Evolutionary conservation across 2,329 filamentous ascomycete species (phyloP), one percentile per base, ranked within the genome.

Genomic region (Aspergillus carbonarius): DNA sequence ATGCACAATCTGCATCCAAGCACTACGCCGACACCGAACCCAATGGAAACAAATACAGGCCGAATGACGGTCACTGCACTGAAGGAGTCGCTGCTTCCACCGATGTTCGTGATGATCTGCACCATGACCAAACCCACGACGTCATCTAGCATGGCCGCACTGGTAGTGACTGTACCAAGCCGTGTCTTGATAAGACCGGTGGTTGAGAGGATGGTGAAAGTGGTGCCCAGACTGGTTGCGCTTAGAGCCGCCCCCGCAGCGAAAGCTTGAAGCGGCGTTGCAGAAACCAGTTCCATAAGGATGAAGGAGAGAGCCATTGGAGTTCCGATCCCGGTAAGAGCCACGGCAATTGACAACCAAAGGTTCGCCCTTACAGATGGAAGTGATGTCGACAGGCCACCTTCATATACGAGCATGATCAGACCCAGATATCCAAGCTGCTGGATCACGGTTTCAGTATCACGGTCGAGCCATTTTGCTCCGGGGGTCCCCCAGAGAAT

Each of bases 101-200:
- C 39, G 20, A 42, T 18, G 3, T 42, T 87, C 0, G 88, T 84
- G 20, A 95, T 88, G 47, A 93, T 82, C 63, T 95, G 85, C 0
- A 92, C 88, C 84, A 93, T 89, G 7, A 93, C 84, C 9, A 93
- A 76, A 0, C 89, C 90, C 1, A 90, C 83, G 0, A 93, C 87
- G 74, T 95, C 90, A 69, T 95, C 91, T 76, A 95, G 84, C 84
- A 95, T 90, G 0, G 90, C 91, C 1, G 89, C 90, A 59, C 84
- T 87, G 2, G 85, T 84, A 0, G 92, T 79, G 0, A 95, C 83
- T 8, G 75, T 85, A 57, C 76, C 91, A 0, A 88, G 70, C 1
- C 84, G 75, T 8, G 82, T 86, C 1, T 76, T 70, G n/a, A 76
- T 76, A 10, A 88, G 72, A 1, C 79, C 79, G 2, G 85, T 86